phyloP scores from a whole-genome alignment of 805 yeast species.

The Yarrowia osloensis region DNA sequence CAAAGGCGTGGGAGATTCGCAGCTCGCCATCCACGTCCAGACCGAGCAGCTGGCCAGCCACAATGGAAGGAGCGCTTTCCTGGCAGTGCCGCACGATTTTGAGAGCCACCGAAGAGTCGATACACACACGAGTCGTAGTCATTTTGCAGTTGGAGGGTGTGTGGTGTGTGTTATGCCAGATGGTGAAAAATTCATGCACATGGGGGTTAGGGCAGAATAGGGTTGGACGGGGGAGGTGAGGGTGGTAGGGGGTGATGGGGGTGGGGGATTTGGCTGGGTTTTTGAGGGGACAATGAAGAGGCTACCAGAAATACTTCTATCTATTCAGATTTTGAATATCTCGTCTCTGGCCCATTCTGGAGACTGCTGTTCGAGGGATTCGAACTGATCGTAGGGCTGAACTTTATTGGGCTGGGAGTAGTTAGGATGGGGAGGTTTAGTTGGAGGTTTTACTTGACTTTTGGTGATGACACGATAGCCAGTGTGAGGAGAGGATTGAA shows the following conservation, averaged over 20 bases:
- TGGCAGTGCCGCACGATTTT: slow-evolving; percentile 69
- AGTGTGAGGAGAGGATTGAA: too few species aligned
- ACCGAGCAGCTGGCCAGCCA: slow-evolving; percentile 75
- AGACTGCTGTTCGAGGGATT: too few species aligned
- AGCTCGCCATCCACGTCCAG: slow-evolving; percentile 58
- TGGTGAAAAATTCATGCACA: slow-evolving; percentile 26
- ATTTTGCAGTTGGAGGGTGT: not conserved
- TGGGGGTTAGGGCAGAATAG: slow-evolving; percentile 10
- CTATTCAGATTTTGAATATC: too few species aligned
- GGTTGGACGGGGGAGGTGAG: not conserved
- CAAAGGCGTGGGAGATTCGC: slow-evolving; percentile 60
- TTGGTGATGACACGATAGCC: too few species aligned
- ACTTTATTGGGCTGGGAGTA: too few species aligned
- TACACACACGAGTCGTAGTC: slow-evolving; percentile 34
- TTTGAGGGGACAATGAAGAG: too few species aligned
- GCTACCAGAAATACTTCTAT: not conserved
- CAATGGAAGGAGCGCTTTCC: slow-evolving; percentile 60
- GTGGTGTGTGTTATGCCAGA: not conserved
- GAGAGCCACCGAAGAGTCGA: slow-evolving; percentile 45
- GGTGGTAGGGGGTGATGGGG: too few species aligned
- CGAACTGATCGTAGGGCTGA: too few species aligned
- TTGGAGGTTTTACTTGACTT: too few species aligned
- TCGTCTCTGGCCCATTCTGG: too few species aligned
- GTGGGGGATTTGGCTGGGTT: too few species aligned
- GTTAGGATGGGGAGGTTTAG: too few species aligned